These are phyloP conservation scores for Yarrowia keelungensis DNA, from an alignment of 805 yeast species.

Conservation along the genomic window DNA sequence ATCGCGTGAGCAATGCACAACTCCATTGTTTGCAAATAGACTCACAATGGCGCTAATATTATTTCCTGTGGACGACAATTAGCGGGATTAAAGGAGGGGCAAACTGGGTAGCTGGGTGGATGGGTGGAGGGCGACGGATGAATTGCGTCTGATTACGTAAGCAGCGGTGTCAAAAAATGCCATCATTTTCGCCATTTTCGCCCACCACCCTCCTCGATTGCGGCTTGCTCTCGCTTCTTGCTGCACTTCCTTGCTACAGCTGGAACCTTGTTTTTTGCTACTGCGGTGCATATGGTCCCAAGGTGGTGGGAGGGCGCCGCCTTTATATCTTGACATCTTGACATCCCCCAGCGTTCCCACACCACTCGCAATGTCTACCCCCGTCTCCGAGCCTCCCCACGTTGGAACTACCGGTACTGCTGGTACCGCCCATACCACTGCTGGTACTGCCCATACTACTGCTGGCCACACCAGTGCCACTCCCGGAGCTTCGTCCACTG, in stretches of 20 bases:
- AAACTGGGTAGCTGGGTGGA: not conserved
- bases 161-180: too few species aligned
- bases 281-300: slow-evolving; percentile 12
- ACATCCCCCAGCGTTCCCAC: slow-evolving; percentile 4
- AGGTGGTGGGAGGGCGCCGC: slow-evolving; percentile 1
- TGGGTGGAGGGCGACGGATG: too few species aligned
- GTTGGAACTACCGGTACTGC: not conserved
- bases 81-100: not conserved
- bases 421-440: not conserved
- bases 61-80: too few species aligned
- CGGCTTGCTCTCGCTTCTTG: slow-evolving; percentile 12
- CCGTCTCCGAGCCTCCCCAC: slow-evolving; percentile 2
- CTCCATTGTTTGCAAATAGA: slow-evolving; percentile 2
- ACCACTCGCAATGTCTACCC: slow-evolving; percentile 10
- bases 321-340: slow-evolving; percentile 2
- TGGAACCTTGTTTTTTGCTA: slow-evolving; percentile 31
- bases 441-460: not conserved
- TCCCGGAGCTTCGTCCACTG: slow-evolving; percentile 24
- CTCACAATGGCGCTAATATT: slow-evolving; percentile 15
- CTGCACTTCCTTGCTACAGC: slow-evolving; percentile 42
- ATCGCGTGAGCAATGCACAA: slow-evolving; percentile 20
- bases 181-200: too few species aligned
- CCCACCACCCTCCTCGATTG: not conserved
- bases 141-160: too few species aligned
- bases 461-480: slow-evolving; percentile 40